Conservation (phyloP, 83 land plant species). For the Picea abies region DNA sequence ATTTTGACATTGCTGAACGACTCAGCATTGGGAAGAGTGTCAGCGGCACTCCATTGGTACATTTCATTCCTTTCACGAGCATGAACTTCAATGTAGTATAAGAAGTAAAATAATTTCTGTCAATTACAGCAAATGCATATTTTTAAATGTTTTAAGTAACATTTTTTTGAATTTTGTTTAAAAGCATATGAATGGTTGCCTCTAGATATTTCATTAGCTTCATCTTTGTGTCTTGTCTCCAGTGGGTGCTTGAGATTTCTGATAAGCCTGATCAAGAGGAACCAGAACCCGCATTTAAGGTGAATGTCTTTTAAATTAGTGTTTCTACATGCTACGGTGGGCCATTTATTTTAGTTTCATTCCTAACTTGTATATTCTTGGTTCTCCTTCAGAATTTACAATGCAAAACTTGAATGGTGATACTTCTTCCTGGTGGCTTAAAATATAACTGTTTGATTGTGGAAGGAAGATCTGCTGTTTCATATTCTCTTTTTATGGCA, state of each 20-base stretch:
- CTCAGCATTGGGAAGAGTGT: conserved; percentile 83
- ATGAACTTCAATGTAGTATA: not conserved
- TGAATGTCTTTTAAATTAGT: conserved; percentile 19
- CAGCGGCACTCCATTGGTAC: conserved; percentile 74
- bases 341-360: not conserved
- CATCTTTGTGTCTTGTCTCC: conserved; percentile 11
- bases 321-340: not conserved
- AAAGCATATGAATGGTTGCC: not conserved
- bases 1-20: not conserved
- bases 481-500: not conserved
- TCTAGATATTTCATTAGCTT: not conserved
- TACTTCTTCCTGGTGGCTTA: not conserved
- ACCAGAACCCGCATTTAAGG: conserved; percentile 97
- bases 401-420: not conserved
- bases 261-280: conserved; percentile 84
- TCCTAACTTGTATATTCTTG: not conserved
- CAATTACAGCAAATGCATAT: not conserved
- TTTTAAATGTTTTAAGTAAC: too few relatives aligned
- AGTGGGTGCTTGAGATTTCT: conserved; percentile 97
- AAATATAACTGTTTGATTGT: not conserved
- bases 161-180: not conserved
- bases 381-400: not conserved
- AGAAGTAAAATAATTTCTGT: conserved; percentile 1
- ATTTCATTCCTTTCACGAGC: conserved; percentile 5
- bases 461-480: not conserved